A percentile compares a stretch with the other conserved stretches of the same genome.
These are phyloP conservation scores for Dactylellina cionopaga DNA, from an alignment of 2,329 filamentous ascomycete genomes.

Conservation along the genomic window DNA sequence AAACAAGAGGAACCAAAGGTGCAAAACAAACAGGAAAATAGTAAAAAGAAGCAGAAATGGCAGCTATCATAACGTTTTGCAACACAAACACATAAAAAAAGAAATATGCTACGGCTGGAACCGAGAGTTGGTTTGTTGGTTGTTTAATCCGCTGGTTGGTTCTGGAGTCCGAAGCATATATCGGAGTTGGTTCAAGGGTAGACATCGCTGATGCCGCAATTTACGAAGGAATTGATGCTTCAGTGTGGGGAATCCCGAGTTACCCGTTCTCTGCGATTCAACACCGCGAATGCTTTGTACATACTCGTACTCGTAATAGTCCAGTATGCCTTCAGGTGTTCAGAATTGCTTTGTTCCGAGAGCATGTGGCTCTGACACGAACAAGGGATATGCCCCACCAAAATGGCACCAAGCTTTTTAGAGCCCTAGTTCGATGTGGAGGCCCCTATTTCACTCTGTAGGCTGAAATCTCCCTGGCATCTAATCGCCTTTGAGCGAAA, in stretches of 20 bases:
- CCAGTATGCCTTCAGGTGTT: background rate
- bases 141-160: too few species aligned
- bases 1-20: too few species aligned
- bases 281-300: slow-evolving; percentile 1
- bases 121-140: too few species aligned
- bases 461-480: slow-evolving; percentile 46
- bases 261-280: slow-evolving; percentile 8
- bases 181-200: too few species aligned
- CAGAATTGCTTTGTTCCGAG: slow-evolving; percentile 5
- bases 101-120: too few species aligned
- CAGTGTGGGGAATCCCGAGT: slow-evolving; percentile 23
- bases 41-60: too few species aligned
- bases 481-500: slow-evolving; percentile 24
- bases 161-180: too few species aligned
- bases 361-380: slow-evolving; percentile 44
- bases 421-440: slow-evolving; percentile 11
- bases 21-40: too few species aligned
- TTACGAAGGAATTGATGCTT: slow-evolving; percentile 14
- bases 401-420: slow-evolving; percentile 45
- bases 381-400: slow-evolving; percentile 7
- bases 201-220: slow-evolving; percentile 3
- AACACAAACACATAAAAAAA: too few species aligned
- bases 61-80: too few species aligned
- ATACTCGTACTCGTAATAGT: background rate
- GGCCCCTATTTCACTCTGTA: slow-evolving; percentile 42